Base-by-base conservation (phyloP, 176 grass and related monocot genomes). In the Miscanthus lutarioriparius region DNA sequence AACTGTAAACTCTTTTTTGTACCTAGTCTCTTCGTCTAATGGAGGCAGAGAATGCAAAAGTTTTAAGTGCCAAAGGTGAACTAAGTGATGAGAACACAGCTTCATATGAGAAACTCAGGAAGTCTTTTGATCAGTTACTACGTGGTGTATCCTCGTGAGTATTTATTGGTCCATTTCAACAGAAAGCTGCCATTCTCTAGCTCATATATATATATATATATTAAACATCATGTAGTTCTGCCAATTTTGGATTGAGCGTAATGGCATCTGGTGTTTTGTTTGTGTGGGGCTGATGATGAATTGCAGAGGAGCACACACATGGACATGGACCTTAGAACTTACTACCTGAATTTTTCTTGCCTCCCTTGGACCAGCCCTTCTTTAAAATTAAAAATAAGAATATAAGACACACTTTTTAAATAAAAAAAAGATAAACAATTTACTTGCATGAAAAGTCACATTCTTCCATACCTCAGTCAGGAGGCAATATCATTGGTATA, bases 91-190 rank as follows among this genome's bases (percentile, higher is more conserved):
- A 99, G 73, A 94, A 90, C 79, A 86, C 91, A 68, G 70, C 88
- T 15, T 96, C 97, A 37, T 99, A 99, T 88, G 97, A 99, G 83
- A 99, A 99, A 39, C 97, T 92, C 74, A 83, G 97, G 62, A 99
- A 96, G 30, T 92, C 97, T 82, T 96, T 92, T 76, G 97, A 99
- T 89, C 91, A 99, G 76, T 91, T 94, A 80, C 86, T 96, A 84
- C 97, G 93, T 78, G 94, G 91, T 64, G 93, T 99, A 81, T 96
- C 93, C 83, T 92, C 82, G 97, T 99, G 79, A 92, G 97, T 92
- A 89, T 53, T 66, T 67, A 64, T 79, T 75, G 19, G 16, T 38
- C 25, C 1, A 17, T 84, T 43, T 17, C 69, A 84, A 63, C 62
- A 39, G 39, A 74, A 74, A 83, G 41, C 61, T 75, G 28, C 26